phyloP scores from a whole-genome alignment of 2,329 filamentous ascomycete species.

The Pyricularia grisea region DNA sequence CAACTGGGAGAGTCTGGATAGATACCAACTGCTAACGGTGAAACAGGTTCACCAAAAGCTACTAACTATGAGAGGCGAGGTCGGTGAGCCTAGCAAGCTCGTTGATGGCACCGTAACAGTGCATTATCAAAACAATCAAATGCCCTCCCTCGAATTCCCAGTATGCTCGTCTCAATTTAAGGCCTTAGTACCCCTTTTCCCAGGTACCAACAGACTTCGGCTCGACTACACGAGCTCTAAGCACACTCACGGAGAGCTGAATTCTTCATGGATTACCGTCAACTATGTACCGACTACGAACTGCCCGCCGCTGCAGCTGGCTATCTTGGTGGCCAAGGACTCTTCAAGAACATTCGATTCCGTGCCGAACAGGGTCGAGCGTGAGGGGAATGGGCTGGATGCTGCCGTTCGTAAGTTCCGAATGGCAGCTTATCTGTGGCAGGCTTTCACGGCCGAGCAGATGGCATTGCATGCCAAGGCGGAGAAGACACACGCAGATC shows the following conservation, averaged over 20 bases:
- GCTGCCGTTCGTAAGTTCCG: slow-evolving; percentile 81
- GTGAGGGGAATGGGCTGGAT: slow-evolving; percentile 74
- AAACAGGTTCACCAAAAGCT: slow-evolving; percentile 83
- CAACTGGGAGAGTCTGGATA: neutral
- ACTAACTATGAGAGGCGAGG: slow-evolving; percentile 69
- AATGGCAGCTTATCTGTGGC: slow-evolving; percentile 94
- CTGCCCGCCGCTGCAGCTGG: slow-evolving; percentile 78
- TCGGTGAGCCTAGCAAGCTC: slow-evolving; percentile 60
- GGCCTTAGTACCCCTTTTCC: slow-evolving; percentile 78
- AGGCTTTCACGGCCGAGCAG: slow-evolving; percentile 92
- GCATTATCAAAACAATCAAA: slow-evolving; percentile 73
- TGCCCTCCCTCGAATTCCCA: slow-evolving; percentile 78
- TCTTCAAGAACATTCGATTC: slow-evolving; percentile 81
- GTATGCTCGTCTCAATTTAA: slow-evolving; percentile 89
- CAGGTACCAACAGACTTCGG: slow-evolving; percentile 78
- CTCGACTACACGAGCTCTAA: slow-evolving; percentile 81
- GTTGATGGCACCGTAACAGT: slow-evolving; percentile 75
- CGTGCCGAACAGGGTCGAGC: slow-evolving; percentile 61
- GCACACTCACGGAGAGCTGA: slow-evolving; percentile 19
- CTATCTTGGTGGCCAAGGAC: slow-evolving; percentile 79
- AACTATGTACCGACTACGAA: slow-evolving; percentile 77
- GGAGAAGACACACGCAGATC: neutral
- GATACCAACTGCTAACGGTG: neutral
- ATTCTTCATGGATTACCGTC: slow-evolving; percentile 71
- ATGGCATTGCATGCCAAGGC: slow-evolving; percentile 64